Evolutionary conservation across 371 early-diverging fungal genomes (phyloP).

Genomic region (Blakeslea trispora): DNA sequence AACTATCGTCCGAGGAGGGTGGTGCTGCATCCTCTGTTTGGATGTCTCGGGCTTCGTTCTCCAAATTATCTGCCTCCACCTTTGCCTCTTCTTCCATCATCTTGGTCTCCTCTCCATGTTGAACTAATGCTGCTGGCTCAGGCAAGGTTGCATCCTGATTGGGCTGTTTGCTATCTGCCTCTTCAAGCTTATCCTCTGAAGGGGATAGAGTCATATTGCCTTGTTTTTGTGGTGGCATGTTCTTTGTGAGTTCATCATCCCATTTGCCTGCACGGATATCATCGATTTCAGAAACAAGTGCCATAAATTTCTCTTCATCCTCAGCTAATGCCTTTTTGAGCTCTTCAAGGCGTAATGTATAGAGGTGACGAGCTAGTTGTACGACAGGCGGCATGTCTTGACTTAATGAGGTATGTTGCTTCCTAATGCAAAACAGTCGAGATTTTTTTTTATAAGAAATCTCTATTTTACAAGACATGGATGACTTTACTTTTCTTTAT

Average conservation of each 20-base stretch:
- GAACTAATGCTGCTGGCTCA: neutral
- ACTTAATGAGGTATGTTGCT: neutral
- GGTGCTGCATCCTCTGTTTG: no score
- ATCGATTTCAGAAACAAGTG: constrained; percentile 55
- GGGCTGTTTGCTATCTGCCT: no score
- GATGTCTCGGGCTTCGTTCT: constrained; percentile 4
- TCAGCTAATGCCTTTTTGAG: constrained; percentile 52
- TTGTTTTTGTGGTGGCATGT: neutral
- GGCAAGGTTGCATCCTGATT: neutral
- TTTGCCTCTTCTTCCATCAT: neutral
- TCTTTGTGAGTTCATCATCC: constrained; percentile 42
- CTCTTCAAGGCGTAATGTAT: constrained; percentile 56
- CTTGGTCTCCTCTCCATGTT: neutral
- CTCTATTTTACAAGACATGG: no score
- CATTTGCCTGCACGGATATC: constrained; percentile 64
- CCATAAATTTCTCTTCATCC: constrained; percentile 56
- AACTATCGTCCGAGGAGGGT: no score
- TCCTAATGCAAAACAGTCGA: neutral
- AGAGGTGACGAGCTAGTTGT: constrained; percentile 56
- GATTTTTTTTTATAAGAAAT: neutral
- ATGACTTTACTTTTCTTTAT: constrained; percentile 26
- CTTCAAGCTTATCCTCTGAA: no score
- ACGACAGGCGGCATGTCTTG: constrained; percentile 46
- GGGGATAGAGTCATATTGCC: no score
- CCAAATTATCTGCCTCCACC: constrained; percentile 7